These are phyloP conservation scores for Pinus tabuliformis DNA, from an alignment of 75 land plant species.

Conservation along the genomic window DNA sequence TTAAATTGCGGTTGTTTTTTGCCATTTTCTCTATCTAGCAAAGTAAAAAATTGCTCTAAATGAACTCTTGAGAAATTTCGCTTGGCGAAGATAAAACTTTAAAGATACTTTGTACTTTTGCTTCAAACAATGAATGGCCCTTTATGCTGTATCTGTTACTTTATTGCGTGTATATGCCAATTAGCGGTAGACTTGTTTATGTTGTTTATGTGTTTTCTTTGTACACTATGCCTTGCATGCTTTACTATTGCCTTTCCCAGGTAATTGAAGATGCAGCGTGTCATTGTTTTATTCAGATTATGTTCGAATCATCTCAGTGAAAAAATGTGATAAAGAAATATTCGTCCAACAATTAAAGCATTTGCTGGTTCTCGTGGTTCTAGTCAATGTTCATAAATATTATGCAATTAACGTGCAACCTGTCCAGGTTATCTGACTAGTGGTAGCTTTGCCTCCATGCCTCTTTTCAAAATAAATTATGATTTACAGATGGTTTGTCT, in stretches of 20 bases:
- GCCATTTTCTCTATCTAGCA: constrained; percentile 1
- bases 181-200: not conserved
- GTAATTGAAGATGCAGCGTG: too few species aligned
- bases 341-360: not conserved
- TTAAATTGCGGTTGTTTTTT: not conserved
- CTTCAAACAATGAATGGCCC: not conserved
- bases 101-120: not conserved
- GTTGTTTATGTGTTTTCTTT: not conserved
- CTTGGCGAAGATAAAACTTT: not conserved
- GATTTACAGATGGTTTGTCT: not conserved
- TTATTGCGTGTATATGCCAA: not conserved
- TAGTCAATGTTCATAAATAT: not conserved
- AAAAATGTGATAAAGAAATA: not conserved
- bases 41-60: not conserved
- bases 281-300: not conserved
- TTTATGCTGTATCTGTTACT: not conserved
- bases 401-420: not conserved
- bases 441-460: too few species aligned
- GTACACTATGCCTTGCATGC: not conserved
- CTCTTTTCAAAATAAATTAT: constrained; percentile 2
- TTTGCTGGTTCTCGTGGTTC: not conserved
- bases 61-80: not conserved
- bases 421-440: not conserved
- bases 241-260: not conserved
- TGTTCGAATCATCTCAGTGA: not conserved